Percentiles rank a stretch among this genome's conserved stretches.
Conservation (phyloP, 2,329 filamentous ascomycete genomes). For the Aspergillus ibericus region DNA sequence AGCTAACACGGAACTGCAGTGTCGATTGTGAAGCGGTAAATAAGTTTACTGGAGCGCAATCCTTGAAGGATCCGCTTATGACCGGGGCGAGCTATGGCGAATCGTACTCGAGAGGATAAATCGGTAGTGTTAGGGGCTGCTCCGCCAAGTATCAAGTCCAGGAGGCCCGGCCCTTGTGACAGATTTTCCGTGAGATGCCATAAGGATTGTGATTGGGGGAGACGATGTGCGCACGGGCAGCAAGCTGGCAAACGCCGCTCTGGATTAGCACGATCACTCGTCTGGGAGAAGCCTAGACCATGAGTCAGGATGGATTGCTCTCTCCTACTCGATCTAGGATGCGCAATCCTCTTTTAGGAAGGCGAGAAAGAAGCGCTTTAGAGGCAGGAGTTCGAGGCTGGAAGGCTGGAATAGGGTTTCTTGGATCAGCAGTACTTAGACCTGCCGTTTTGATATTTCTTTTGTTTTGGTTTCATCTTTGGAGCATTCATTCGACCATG, state of each 20-base stretch:
- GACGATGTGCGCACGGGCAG: conserved; percentile 24
- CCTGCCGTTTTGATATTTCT: conserved; percentile 12
- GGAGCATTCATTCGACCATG: conserved; percentile 4
- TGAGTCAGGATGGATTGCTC: conserved; percentile 14
- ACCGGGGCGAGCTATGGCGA: conserved; percentile 29
- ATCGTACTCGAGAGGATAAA: conserved; percentile 24
- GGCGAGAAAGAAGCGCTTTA: conserved; percentile 8
- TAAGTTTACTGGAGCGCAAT: conserved; percentile 14
- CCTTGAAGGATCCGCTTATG: conserved; percentile 25
- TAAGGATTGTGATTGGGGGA: conserved; percentile 22
- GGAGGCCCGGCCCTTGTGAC: conserved; percentile 30
- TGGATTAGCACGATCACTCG: conserved; percentile 21
- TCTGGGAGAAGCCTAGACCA: conserved; percentile 19
- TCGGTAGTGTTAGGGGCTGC: conserved; percentile 19
- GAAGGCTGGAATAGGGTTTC: conserved; percentile 8
- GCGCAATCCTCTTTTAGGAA: conserved; percentile 14
- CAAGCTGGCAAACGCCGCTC: conserved; percentile 21
- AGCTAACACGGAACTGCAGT: conserved; percentile 46
- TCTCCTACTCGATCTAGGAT: conserved; percentile 19
- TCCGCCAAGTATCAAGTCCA: conserved; percentile 22
- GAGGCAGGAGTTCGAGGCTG: conserved; percentile 2
- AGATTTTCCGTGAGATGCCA: conserved; percentile 31
- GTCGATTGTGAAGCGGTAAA: conserved; percentile 69
- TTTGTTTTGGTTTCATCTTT: conserved; percentile 1
- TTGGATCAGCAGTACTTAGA: conserved; percentile 15